Conservation (phyloP, 768 basidiomycete species). For the Kwoniella sp. region DNA sequence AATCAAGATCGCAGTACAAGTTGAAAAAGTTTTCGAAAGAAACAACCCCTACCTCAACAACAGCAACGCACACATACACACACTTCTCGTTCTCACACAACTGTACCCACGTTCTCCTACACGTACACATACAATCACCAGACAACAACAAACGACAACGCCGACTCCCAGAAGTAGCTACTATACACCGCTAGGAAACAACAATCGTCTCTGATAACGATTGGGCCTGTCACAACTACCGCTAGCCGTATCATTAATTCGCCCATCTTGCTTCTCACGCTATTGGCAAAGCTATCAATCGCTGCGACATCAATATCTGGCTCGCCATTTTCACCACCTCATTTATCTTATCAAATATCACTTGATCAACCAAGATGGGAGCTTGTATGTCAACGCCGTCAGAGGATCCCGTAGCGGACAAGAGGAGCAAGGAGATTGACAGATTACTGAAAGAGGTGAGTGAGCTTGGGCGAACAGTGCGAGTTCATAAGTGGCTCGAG, state of each 20-base stretch:
- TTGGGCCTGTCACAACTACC: neutral
- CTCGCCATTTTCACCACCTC: neutral
- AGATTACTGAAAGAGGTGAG: conserved; percentile 62
- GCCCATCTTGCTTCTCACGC: too few relatives aligned
- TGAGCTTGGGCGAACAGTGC: neutral
- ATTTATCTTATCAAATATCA: too few relatives aligned
- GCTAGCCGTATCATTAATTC: neutral
- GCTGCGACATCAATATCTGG: neutral
- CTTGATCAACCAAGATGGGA: conserved; percentile 73
- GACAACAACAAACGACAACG: too few relatives aligned
- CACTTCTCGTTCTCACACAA: too few relatives aligned
- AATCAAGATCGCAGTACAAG: too few relatives aligned
- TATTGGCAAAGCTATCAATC: too few relatives aligned
- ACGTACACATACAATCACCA: neutral
- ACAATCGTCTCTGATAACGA: neutral
- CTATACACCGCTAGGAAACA: neutral
- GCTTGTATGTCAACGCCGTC: conserved; percentile 71
- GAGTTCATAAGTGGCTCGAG: neutral
- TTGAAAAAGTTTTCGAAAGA: too few relatives aligned
- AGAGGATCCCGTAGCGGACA: conserved; percentile 67
- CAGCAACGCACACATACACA: too few relatives aligned
- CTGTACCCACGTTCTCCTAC: neutral
- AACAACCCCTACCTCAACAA: too few relatives aligned
- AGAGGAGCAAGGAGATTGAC: conserved; percentile 64
- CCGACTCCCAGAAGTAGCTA: neutral